Evolutionary conservation across 73 alveolate species (phyloP), one percentile per base, ranked within the genome.

Genomic region (Stentor roeselii): DNA sequence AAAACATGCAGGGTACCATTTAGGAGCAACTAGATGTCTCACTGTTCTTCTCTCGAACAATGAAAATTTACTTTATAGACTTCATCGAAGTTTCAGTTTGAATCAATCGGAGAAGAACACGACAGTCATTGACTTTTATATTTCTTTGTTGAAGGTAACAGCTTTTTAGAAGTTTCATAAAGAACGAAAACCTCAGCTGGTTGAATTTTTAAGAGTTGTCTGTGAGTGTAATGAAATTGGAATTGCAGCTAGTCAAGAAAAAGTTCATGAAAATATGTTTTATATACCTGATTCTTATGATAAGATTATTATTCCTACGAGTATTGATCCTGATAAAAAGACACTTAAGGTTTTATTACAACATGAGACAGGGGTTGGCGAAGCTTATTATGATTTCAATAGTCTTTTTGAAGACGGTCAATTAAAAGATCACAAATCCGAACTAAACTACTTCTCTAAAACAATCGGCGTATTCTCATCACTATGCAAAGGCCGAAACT

Each of bases 11-110:
- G 74, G 59, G 34, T 76, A 41, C 34, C n/a, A 76, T 35, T 76
- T 76, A 41, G 84, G 84, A 21, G 84, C 74, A 76, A 76, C 84
- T 14, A 76, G n/a, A 2, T 76, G 14, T 41, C 6, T 76, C 11
- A 1, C n/a, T 1, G 14, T 40, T 6, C 32, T 76, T 76, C 39
- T 76, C 1, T 27, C 36, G 32, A 76, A 76, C 39, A 41, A 76
- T 39, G 84, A 76, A 2, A 34, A 21, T 14, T 40, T 76, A 38
- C 59, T 76, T 37, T 39, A 36, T 14, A 35, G 39, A n/a, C 84
- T 76, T 1, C 67, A 37, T n/a, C n/a, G 39, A 1, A 76, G 0
- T 76, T 11, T 21, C 6, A 11, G 30, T 11, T 6, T 50, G 21
- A 50, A 21, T 21, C 6, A 21, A 11, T 50, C 67, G 21, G 21